Conservation (phyloP, 2,329 filamentous ascomycete genomes). For the Alternaria triticina region DNA sequence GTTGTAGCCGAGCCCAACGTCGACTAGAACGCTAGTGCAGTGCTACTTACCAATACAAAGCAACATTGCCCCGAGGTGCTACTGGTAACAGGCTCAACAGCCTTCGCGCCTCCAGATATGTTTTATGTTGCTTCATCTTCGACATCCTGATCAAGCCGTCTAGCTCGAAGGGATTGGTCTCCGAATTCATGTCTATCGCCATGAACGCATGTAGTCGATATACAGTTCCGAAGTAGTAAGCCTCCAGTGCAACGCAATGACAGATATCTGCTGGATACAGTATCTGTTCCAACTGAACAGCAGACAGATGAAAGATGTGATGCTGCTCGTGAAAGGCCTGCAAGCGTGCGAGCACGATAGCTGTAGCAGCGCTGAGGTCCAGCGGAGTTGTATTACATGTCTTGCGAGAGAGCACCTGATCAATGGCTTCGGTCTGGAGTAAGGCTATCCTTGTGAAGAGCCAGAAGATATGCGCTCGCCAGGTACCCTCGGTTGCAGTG, state of each 20-base stretch:
- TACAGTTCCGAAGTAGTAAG: conserved; percentile 33
- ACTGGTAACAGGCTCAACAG: conserved; percentile 24
- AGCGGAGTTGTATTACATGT: conserved; percentile 4
- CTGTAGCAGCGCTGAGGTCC: conserved; percentile 5
- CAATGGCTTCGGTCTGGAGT: conserved; percentile 32
- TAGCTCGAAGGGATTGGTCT: conserved; percentile 26
- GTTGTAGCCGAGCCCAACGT: neutral
- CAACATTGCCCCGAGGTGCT: conserved; percentile 28
- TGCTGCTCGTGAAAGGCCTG: conserved; percentile 21
- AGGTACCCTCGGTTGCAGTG: conserved; percentile 26
- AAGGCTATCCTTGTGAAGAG: conserved; percentile 26
- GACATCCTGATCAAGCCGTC: conserved; percentile 22
- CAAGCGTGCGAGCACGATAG: conserved; percentile 15
- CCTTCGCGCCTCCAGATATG: conserved; percentile 23
- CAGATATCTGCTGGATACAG: conserved; percentile 34
- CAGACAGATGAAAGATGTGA: conserved; percentile 26
- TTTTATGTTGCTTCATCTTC: conserved; percentile 15
- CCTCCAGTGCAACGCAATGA: conserved; percentile 27
- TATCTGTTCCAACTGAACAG: conserved; percentile 26
- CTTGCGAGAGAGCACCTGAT: conserved; percentile 23
- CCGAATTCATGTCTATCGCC: conserved; percentile 17
- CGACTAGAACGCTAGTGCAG: neutral
- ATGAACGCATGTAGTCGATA: conserved; percentile 27
- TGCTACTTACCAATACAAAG: conserved; percentile 26
- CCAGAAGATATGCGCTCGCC: conserved; percentile 30